Percentiles rank a stretch among this genome's conserved stretches.
Conservation (phyloP, 176 grass and related monocot species). For the Tillandsia leiboldiana region DNA sequence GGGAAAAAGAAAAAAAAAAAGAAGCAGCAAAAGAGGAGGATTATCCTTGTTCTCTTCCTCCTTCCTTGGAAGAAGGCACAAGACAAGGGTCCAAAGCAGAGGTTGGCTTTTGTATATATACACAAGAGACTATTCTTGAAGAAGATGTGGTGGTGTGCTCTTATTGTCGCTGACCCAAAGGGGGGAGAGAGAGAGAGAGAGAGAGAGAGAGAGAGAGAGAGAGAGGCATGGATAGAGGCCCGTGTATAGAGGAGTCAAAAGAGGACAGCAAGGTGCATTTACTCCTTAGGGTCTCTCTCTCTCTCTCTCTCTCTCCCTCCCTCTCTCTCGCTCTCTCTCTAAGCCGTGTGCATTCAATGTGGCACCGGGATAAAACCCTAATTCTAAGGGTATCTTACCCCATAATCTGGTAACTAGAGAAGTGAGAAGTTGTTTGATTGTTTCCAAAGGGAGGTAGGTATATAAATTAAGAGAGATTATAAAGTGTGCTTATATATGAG, state of each 20-base stretch:
- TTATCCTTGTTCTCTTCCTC: not conserved
- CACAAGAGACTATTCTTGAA: not conserved
- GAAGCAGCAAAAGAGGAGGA: not conserved
- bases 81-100: constrained; percentile 28
- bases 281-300: constrained; percentile 25
- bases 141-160: not conserved
- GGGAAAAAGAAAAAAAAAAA: not conserved
- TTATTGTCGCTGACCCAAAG: not conserved
- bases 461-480: not conserved
- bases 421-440: not conserved
- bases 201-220: not conserved
- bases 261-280: constrained; percentile 52
- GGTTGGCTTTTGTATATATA: constrained; percentile 25
- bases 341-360: constrained; percentile 34
- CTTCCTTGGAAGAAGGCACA: constrained; percentile 7
- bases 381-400: not conserved
- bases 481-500: not conserved
- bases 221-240: not conserved
- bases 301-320: not conserved
- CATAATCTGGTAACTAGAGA: not conserved
- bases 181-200: not conserved
- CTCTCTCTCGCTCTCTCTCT: constrained; percentile 13
- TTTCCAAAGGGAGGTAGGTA: not conserved
- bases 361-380: constrained; percentile 29
- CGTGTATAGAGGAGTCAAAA: constrained; percentile 24